These are phyloP conservation scores for Camillea tinctor DNA, from an alignment of 2,329 filamentous ascomycete genomes.

Conservation along the genomic window DNA sequence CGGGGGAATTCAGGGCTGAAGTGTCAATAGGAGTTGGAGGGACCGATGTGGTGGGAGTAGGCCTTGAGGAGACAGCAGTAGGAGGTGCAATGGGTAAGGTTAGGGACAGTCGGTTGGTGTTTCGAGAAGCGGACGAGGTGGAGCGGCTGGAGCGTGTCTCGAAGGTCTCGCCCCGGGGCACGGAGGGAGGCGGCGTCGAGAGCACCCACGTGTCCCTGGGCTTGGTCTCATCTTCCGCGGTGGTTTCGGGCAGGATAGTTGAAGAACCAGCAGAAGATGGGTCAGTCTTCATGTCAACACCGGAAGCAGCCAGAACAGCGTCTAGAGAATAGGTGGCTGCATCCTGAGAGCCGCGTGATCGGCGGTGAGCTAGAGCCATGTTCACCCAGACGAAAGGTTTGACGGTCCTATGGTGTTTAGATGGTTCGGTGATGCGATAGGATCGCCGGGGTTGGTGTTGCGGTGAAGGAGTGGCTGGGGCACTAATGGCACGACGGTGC, in stretches of 20 bases:
- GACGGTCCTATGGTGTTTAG: conserved; percentile 15
- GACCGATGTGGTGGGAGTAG: conserved; percentile 46
- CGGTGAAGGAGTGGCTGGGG: conserved; percentile 26
- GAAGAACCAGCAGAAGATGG: conserved; percentile 13
- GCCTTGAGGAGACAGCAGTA: conserved; percentile 50
- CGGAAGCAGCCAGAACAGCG: conserved; percentile 24
- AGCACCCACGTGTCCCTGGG: conserved; percentile 28
- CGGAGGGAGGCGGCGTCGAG: conserved; percentile 37
- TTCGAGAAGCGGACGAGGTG: conserved; percentile 52
- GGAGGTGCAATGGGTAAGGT: conserved; percentile 61
- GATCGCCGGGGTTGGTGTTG: conserved; percentile 17
- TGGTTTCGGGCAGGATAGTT: conserved; percentile 9
- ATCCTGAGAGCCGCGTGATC: conserved; percentile 23
- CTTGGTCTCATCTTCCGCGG: conserved; percentile 14
- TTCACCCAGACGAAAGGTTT: conserved; percentile 19
- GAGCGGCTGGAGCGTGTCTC: conserved; percentile 50
- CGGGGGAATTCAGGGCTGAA: conserved; percentile 42
- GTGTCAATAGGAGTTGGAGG: conserved; percentile 52
- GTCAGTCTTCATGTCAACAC: conserved; percentile 17
- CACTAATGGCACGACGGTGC: conserved; percentile 27
- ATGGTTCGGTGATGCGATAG: conserved; percentile 15
- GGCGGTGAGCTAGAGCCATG: conserved; percentile 31
- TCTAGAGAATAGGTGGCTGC: conserved; percentile 25
- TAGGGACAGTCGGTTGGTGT: conserved; percentile 58
- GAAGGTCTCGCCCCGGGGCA: conserved; percentile 38